Percentiles rank a stretch among this genome's conserved stretches.
These are phyloP conservation scores for Albatrellus sp. DNA, from an alignment of 1,284 basidiomycete species.

Conservation along the genomic window DNA sequence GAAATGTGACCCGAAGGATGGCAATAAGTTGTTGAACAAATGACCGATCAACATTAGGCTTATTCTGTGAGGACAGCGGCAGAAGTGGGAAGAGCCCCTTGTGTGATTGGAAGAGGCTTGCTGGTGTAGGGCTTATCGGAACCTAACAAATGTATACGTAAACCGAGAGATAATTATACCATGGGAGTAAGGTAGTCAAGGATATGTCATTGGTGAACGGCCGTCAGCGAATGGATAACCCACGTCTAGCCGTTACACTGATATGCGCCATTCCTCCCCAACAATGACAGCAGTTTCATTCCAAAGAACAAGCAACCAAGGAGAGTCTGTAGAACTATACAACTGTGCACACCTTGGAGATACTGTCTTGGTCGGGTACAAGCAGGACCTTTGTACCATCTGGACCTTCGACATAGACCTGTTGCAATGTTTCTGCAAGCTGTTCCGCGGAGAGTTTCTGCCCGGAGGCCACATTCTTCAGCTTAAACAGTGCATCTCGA, in stretches of 20 bases:
- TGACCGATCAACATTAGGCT: slow-evolving; percentile 65
- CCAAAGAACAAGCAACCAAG: not conserved
- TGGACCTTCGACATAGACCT: slow-evolving; percentile 39
- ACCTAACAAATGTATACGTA: slow-evolving; percentile 16
- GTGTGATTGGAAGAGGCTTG: slow-evolving; percentile 31
- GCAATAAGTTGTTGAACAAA: slow-evolving; percentile 75
- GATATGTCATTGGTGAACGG: not conserved
- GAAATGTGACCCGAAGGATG: slow-evolving; percentile 70
- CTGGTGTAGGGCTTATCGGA: slow-evolving; percentile 26
- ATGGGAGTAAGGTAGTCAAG: slow-evolving; percentile 2
- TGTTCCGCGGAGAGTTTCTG: slow-evolving; percentile 28
- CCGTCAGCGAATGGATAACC: not conserved
- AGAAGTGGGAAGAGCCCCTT: slow-evolving; percentile 43
- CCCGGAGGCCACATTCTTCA: slow-evolving; percentile 13
- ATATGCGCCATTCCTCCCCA: not conserved
- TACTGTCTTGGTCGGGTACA: slow-evolving; percentile 49
- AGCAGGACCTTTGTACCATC: slow-evolving; percentile 54
- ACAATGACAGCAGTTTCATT: not conserved
- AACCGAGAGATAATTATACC: no score
- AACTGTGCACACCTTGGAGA: slow-evolving; percentile 39
- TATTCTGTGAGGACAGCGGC: slow-evolving; percentile 25
- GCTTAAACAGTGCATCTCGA: slow-evolving; percentile 16
- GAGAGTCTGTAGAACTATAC: not conserved
- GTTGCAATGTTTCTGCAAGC: slow-evolving; percentile 36
- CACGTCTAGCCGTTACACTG: not conserved